Percentiles rank a stretch among this genome's conserved stretches.
phyloP scores from a whole-genome alignment of 202 grass and related monocot species.

The Miscanthus sacchariflorus region DNA sequence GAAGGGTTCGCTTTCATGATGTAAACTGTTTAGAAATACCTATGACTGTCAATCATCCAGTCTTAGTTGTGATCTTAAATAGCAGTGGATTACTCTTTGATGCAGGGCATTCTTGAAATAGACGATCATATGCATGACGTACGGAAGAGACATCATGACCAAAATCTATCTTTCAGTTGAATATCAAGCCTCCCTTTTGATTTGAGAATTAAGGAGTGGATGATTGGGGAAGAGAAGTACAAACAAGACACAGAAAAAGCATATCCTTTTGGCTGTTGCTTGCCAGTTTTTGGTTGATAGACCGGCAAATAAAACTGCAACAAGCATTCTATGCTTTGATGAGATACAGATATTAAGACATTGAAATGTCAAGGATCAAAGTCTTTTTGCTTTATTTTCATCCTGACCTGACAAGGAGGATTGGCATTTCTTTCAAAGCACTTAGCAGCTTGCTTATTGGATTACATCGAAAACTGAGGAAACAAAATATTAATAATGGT shows the following conservation, averaged over 20 bases:
- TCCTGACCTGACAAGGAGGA: neutral
- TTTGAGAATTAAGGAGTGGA: no score
- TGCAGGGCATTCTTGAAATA: slow-evolving; percentile 92
- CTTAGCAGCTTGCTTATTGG: neutral
- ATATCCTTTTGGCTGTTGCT: no score
- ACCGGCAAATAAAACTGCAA: slow-evolving; percentile 76
- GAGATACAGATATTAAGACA: slow-evolving; percentile 82
- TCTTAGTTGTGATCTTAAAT: no score
- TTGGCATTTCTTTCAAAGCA: neutral
- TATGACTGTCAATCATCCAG: neutral
- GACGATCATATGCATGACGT: slow-evolving; percentile 62
- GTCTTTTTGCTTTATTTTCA: neutral
- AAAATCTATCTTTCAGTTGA: no score
- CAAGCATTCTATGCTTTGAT: slow-evolving; percentile 98
- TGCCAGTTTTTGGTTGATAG: slow-evolving; percentile 80
- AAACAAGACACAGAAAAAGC: no score
- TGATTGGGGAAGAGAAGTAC: no score
- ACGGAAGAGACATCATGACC: no score
- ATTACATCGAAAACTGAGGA: neutral
- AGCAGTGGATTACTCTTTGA: neutral
- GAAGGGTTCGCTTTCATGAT: no score
- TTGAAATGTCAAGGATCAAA: neutral
- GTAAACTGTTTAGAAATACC: neutral
- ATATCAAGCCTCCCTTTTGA: no score
- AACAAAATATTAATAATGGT: neutral